Conservation (phyloP, 2,329 filamentous ascomycete species). For the Trichoderma sp. region DNA sequence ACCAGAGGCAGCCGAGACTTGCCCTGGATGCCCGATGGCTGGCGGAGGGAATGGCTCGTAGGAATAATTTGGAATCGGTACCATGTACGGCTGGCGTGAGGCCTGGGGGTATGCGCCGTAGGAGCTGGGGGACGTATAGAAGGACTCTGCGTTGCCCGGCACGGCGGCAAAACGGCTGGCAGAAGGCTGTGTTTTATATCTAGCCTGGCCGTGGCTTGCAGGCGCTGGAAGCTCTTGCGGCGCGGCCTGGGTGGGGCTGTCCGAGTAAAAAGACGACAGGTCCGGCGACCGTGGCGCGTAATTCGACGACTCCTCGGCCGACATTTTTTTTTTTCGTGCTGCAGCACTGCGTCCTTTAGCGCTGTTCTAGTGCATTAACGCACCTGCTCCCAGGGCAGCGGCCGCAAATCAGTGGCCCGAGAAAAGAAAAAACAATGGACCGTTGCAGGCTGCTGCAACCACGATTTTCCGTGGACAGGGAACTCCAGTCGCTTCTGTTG, state of each 20-base stretch:
- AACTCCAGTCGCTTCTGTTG: slow-evolving; percentile 1
- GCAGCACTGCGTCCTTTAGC: slow-evolving; percentile 14
- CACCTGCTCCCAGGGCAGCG: slow-evolving; percentile 14
- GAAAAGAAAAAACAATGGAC: slow-evolving; percentile 14
- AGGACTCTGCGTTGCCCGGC: slow-evolving; percentile 35
- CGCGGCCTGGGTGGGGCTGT: slow-evolving; percentile 43
- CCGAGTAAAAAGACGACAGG: slow-evolving; percentile 59
- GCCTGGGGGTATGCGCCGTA: slow-evolving; percentile 15
- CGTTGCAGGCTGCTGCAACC: slow-evolving; percentile 12
- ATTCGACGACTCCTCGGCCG: slow-evolving; percentile 50
- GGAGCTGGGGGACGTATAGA: slow-evolving; percentile 33
- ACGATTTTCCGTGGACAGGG: slow-evolving; percentile 9
- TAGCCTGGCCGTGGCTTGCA: slow-evolving; percentile 36
- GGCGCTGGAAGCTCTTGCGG: slow-evolving; percentile 42
- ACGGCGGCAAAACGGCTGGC: slow-evolving; percentile 35
- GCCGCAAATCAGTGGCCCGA: slow-evolving; percentile 12
- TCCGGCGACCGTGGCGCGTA: slow-evolving; percentile 64
- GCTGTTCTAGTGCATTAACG: slow-evolving; percentile 22
- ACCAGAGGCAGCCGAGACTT: slow-evolving; percentile 14
- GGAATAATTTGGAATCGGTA: slow-evolving; percentile 31
- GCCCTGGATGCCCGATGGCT: slow-evolving; percentile 27
- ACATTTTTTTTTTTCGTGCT: slow-evolving; percentile 42
- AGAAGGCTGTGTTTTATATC: slow-evolving; percentile 42
- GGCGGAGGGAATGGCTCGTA: slow-evolving; percentile 33
- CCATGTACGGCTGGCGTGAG: slow-evolving; percentile 32